These are phyloP conservation scores for Epichloe hybrida DNA, from an alignment of 2,329 filamentous ascomycete species.

Conservation along the genomic window DNA sequence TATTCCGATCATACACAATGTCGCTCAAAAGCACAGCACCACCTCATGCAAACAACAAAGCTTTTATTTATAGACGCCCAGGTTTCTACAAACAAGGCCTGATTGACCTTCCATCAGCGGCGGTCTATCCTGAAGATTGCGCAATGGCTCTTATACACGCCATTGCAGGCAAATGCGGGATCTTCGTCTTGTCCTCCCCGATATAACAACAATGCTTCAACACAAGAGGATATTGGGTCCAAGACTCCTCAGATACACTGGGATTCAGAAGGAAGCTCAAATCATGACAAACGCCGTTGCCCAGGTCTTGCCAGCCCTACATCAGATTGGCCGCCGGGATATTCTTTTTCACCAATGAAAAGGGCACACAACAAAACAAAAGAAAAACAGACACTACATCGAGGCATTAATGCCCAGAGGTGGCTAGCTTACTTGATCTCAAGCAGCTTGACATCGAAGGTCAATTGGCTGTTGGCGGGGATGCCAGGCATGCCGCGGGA, in stretches of 20 bases:
- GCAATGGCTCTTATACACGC: constrained; percentile 1
- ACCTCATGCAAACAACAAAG: not conserved
- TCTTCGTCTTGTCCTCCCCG: constrained; percentile 4
- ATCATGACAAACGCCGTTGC: constrained; percentile 7
- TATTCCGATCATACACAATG: not conserved
- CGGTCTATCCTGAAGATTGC: constrained; percentile 2
- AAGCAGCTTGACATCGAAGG: constrained; percentile 82
- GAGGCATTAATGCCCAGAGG: not conserved
- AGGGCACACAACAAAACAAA: not conserved
- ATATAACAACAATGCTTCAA: not conserved
- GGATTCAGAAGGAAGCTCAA: constrained; percentile 1
- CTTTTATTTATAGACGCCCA: constrained; percentile 7
- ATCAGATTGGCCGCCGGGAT: constrained; percentile 2
- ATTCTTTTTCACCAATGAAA: not conserved
- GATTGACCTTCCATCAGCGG: not conserved
- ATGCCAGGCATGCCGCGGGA: constrained; percentile 72
- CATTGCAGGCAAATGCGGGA: not conserved
- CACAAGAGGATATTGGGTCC: constrained; percentile 24
- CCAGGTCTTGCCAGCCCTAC: constrained; percentile 2
- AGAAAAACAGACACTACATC: not conserved
- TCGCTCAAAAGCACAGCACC: not conserved
- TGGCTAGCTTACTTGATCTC: constrained; percentile 59
- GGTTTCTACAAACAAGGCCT: constrained; percentile 1
- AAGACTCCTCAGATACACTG: constrained; percentile 29
- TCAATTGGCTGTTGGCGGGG: constrained; percentile 77